Conservation (phyloP, 1,284 basidiomycete species). For the Cutaneotrichosporon sp. region DNA sequence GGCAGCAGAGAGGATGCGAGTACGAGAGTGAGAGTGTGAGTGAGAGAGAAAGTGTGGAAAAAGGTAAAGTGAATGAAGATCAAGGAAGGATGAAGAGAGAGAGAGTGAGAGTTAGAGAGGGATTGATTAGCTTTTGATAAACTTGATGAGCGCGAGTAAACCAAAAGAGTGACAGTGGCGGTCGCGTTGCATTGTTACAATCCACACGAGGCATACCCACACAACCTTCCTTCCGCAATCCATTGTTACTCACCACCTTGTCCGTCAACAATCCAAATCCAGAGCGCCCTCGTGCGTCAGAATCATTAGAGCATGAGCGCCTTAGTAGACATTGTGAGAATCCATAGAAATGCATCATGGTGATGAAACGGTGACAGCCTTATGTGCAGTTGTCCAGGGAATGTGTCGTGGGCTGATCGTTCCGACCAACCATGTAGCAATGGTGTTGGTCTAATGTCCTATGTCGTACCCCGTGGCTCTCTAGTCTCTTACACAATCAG, state of each 20-base stretch:
- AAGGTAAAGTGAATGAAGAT: too few species aligned
- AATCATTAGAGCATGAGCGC: too few species aligned
- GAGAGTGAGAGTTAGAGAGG: not conserved
- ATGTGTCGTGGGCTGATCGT: slow-evolving; percentile 5
- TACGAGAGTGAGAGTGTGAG: not conserved
- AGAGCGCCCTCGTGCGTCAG: too few species aligned
- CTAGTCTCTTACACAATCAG: slow-evolving; percentile 1
- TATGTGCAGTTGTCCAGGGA: not conserved
- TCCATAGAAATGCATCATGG: slow-evolving; percentile 2
- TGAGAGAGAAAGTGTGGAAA: not conserved
- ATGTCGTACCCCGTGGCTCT: slow-evolving; percentile 1
- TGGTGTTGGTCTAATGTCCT: slow-evolving; percentile 6
- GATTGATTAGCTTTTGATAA: not conserved
- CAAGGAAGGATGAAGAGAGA: not conserved
- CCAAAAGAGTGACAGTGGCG: too few species aligned
- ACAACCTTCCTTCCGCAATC: too few species aligned
- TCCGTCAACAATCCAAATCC: too few species aligned
- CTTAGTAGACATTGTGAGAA: not conserved
- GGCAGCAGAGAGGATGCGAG: not conserved
- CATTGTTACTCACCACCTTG: too few species aligned
- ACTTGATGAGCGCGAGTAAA: too few species aligned
- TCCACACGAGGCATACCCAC: too few species aligned
- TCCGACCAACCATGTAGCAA: slow-evolving; percentile 3
- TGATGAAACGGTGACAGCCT: not conserved
- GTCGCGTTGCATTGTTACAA: too few species aligned